Evolutionary conservation across 192 early-diverging fungal species (phyloP), one percentile per base, ranked within the genome.

Genomic region (Backusella macrospora): DNA sequence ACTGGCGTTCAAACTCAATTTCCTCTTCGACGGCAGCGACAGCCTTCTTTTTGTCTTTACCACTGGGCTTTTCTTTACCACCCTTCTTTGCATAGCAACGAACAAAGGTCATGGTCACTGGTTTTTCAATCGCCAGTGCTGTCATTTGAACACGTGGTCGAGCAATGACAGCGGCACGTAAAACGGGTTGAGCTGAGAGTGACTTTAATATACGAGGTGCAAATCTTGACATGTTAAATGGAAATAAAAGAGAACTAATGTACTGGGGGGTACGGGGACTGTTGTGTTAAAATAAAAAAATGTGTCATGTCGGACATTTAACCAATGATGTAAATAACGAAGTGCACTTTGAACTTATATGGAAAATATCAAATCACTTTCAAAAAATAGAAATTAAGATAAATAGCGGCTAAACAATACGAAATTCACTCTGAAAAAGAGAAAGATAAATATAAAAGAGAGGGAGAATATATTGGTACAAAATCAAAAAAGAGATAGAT

Each of bases 1-100:
- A 90, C 16, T 75, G 79, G 47, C 80, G 77, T 18, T 75, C 78
- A 23, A 79, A 76, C n/a, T 73, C 68, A 10, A 62, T 64, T 1
- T 71, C 73, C 6, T 76, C 77, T 9, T 78, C 71, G 6, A 52
- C 75, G 21, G 68, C 73, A 47, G n/a, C 45, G 5, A 7, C 37
- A 38, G 6, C 34, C 21, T 59, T 66, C 55, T 75, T 75, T 42
- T 69, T 71, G 13, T 65, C 52, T 47, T 72, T 49, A 46, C 52
- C 52, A 44, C 45, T 15, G 29, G 29, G 1, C 29, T 34, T 34
- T 34, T 65, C 52, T 47, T 72, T 49, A 46, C 67, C 44, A 2
- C 39, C 42, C 26, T 77, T 77, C 40, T 77, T 77, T 3, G 70
- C 76, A 67, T 77, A 77, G 37, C 13, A 10, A 59, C 76, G 70